phyloP scores from a whole-genome alignment of 768 basidiomycete species.

The Mycena rosella region DNA sequence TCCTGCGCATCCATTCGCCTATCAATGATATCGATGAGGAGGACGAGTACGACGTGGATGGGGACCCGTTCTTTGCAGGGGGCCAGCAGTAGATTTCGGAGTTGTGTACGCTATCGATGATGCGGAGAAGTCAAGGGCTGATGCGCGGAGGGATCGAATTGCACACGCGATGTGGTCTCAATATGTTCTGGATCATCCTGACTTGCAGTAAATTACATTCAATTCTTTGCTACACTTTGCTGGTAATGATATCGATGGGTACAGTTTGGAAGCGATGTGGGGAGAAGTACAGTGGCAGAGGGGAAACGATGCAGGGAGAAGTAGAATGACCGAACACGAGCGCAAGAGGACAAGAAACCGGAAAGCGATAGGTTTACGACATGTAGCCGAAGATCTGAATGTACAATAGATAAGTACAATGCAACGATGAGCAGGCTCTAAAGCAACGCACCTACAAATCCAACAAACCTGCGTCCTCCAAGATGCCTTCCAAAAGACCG shows the following conservation, averaged over 20 bases:
- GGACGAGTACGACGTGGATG: constrained; percentile 27
- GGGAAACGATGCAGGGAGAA: no score
- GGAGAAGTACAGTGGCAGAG: no score
- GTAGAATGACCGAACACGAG: no score
- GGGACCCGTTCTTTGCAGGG: constrained; percentile 14
- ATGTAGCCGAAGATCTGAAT: no score
- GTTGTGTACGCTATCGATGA: not conserved
- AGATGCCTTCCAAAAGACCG: not conserved
- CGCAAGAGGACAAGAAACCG: no score
- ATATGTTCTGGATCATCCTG: constrained; percentile 18
- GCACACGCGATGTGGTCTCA: constrained; percentile 18
- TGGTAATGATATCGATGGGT: not conserved
- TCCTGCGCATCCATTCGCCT: constrained; percentile 38
- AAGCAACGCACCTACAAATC: not conserved
- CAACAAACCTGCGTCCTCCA: not conserved
- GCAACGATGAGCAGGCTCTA: no score
- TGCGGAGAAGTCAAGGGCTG: constrained; percentile 11
- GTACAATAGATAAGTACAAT: no score
- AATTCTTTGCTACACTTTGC: no score
- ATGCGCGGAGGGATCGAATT: constrained; percentile 18
- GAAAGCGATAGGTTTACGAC: no score
- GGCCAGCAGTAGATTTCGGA: not conserved
- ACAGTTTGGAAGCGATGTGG: not conserved
- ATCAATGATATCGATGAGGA: constrained; percentile 14
- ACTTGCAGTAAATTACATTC: constrained; percentile 18